Base-by-base conservation (phyloP, 2,329 filamentous ascomycete species). In the Sclerotinia sclerotiorum region DNA sequence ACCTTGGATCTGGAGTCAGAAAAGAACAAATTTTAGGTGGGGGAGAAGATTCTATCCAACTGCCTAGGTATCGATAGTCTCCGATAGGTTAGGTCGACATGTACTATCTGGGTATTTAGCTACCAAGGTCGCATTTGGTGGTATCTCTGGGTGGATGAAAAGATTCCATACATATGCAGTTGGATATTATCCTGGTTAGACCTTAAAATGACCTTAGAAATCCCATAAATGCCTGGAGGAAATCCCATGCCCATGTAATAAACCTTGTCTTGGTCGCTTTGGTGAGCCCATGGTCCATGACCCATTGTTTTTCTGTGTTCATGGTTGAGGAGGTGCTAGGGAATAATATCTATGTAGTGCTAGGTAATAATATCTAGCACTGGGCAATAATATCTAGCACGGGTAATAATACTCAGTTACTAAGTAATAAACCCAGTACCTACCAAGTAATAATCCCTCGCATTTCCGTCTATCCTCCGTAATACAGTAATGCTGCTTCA, bases 161-260 rank as follows among this genome's bases (percentile, higher is more conserved):
- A 48, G 29, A 35, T 21, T 35, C 29, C 19, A 55, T 56, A 32
- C 10, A 51, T 62, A 62, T 46, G 24, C 32, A 56, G 54, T 56
- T 56, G 54, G 54, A 56, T 39, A 56, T 39, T 7, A 56, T 56
- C 54, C 54, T 39, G 35, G 54, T 24, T n/a, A 27, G 13, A 49
- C 39, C 39, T 42, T 42, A 42, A 42, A 42, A 42, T 42, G 39
- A 49, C 48, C 48, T 49, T 49, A 5, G 24, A 24, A 24, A 49
- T 49, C 48, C 48, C 21, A 49, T 49, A 5, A 42, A 42, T 42
- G 15, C 4, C 1, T 6, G 7, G 35, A 35, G 35, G 35, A 42
- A 42, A 42, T 42, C 13, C 39, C 39, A 42, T 42, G 39, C 17
- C 13, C 13, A 17, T 42, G 13, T 42, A 13, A 42, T 42, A 42